Percentiles rank a stretch among this genome's conserved stretches.
These are phyloP conservation scores for Puccinia coronata DNA, from an alignment of 1,284 basidiomycete genomes.

Conservation along the genomic window DNA sequence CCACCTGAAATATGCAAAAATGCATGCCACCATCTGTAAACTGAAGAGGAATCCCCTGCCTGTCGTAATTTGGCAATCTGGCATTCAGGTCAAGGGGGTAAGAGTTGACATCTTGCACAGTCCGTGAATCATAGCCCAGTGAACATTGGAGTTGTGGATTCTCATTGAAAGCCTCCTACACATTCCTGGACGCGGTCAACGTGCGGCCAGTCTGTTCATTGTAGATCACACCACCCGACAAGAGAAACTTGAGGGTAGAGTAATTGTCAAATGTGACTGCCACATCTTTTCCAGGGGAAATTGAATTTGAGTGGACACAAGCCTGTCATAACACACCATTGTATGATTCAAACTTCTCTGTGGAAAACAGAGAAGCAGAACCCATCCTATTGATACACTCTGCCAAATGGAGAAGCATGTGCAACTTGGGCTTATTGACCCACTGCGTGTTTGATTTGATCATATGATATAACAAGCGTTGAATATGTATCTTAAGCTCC, in stretches of 20 bases:
- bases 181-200: background rate
- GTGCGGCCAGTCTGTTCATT: background rate
- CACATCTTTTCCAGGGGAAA: background rate
- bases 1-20: too few species aligned
- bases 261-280: slow-evolving; percentile 18
- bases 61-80: too few species aligned
- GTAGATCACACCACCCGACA: slow-evolving; percentile 56
- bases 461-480: slow-evolving; percentile 56
- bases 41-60: too few species aligned
- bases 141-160: too few species aligned
- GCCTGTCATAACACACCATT: background rate
- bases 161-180: too few species aligned
- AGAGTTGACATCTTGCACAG: too few species aligned
- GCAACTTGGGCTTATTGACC: slow-evolving; percentile 62
- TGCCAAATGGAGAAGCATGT: slow-evolving; percentile 54
- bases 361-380: background rate
- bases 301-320: slow-evolving; percentile 12
- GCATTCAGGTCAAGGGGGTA: too few species aligned
- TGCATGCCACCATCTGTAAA: too few species aligned
- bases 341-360: slow-evolving; percentile 29
- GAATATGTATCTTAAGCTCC: slow-evolving; percentile 55
- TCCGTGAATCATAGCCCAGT: too few species aligned
- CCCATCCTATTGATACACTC: slow-evolving; percentile 49
- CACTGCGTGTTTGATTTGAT: slow-evolving; percentile 57
- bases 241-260: slow-evolving; percentile 14